Percentiles rank a stretch among this genome's conserved stretches.
Evolutionary conservation across 148 eudicot species (phyloP).

Genomic region (Silene conica): DNA sequence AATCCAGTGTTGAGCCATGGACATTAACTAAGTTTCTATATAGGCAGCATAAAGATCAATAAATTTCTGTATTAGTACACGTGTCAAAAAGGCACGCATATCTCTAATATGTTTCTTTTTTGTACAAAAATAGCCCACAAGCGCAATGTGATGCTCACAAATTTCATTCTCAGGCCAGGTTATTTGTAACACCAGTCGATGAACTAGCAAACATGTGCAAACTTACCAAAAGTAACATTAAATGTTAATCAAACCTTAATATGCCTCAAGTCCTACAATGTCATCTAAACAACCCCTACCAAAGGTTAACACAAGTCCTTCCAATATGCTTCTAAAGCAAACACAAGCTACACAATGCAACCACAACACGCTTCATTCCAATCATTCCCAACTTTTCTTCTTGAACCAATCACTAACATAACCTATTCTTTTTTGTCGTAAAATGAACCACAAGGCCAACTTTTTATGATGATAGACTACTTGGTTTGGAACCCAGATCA

Average conservation of each 20-base stretch:
- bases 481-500: neutral
- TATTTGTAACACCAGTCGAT: neutral
- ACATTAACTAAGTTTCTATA: neutral
- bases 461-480: neutral
- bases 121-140: no score
- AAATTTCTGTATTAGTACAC: neutral
- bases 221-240: neutral
- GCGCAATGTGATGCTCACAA: no score
- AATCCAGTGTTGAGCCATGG: neutral
- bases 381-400: no score
- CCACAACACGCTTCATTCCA: neutral
- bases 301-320: neutral
- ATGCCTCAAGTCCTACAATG: neutral
- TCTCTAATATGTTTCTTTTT: no score
- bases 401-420: no score
- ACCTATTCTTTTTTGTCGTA: no score
- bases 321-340: neutral
- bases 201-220: neutral
- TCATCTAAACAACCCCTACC: neutral
- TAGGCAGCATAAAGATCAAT: neutral
- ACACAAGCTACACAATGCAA: neutral
- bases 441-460: no score
- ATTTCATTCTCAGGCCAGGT: neutral
- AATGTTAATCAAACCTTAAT: neutral
- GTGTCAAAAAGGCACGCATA: neutral